A percentile compares a stretch with the other conserved stretches of the same genome.
These are phyloP conservation scores for Cutaneotrichosporon mucoides DNA, from an alignment of 1,284 basidiomycete species.

Conservation along the genomic window DNA sequence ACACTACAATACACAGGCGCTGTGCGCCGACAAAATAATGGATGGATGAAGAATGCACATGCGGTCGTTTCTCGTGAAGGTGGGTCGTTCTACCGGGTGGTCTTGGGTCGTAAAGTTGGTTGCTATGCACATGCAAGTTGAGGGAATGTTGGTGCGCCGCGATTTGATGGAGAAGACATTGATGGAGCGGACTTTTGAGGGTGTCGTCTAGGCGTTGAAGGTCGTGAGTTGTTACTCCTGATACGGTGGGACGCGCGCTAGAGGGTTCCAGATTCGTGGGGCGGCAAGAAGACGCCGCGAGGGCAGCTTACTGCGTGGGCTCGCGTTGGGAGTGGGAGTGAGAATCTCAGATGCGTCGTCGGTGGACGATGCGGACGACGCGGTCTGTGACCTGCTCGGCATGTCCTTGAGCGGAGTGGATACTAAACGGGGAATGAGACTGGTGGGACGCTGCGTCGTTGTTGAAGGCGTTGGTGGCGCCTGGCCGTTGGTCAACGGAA, in stretches of 20 bases:
- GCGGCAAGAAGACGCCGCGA: not conserved
- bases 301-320: slow-evolving; percentile 6
- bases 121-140: not conserved
- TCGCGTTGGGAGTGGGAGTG: not conserved
- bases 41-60: slow-evolving; percentile 1
- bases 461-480: slow-evolving; percentile 6
- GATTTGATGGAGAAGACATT: too few relatives aligned
- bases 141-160: too few relatives aligned
- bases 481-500: not conserved
- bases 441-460: not conserved
- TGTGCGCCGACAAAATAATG: too few relatives aligned
- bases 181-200: too few relatives aligned
- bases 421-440: slow-evolving; percentile 12
- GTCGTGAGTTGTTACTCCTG: not conserved
- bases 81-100: not conserved
- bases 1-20: too few relatives aligned
- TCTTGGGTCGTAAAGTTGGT: not conserved
- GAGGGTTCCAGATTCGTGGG: slow-evolving; percentile 8
- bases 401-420: not conserved
- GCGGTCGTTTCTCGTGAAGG: not conserved
- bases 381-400: not conserved
- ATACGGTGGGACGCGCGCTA: not conserved
- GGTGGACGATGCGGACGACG: not conserved
- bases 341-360: not conserved
- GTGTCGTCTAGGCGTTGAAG: too few relatives aligned